These are phyloP conservation scores for Ophiosphaerella narmari DNA, from an alignment of 2,329 filamentous ascomycete genomes.

Conservation along the genomic window DNA sequence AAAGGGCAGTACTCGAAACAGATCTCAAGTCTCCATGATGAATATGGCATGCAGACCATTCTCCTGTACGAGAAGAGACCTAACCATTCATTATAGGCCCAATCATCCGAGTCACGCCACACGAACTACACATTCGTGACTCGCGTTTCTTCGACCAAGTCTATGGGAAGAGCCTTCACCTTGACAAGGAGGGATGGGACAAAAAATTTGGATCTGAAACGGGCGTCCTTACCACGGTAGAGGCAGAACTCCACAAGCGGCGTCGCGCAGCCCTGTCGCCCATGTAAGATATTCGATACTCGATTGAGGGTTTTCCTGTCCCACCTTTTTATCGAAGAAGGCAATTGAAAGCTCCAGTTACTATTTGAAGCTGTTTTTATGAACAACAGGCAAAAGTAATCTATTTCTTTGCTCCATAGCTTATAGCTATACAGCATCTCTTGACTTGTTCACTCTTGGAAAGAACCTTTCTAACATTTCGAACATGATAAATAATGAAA, in stretches of 20 bases:
- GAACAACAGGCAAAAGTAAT: too few relatives aligned
- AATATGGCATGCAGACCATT: conserved; percentile 28
- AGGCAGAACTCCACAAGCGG: conserved; percentile 35
- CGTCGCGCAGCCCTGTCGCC: conserved; percentile 38
- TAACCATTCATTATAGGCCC: conserved; percentile 33
- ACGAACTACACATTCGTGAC: conserved; percentile 51
- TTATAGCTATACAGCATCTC: too few relatives aligned
- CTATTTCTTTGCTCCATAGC: too few relatives aligned
- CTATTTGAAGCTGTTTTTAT: too few relatives aligned
- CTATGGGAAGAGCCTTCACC: conserved; percentile 36
- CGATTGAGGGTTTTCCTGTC: background rate
- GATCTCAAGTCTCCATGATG: conserved; percentile 38
- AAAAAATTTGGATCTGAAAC: conserved; percentile 36
- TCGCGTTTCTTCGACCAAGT: conserved; percentile 45
- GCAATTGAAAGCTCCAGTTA: too few relatives aligned
- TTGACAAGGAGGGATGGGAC: conserved; percentile 44
- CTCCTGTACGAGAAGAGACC: background rate
- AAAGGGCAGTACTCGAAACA: conserved; percentile 39
- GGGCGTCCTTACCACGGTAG: conserved; percentile 34
- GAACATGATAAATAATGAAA: too few relatives aligned
- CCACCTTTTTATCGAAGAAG: too few relatives aligned
- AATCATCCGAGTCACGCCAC: conserved; percentile 49
- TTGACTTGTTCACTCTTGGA: too few relatives aligned
- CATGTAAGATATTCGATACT: conserved; percentile 23
- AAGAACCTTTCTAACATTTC: too few relatives aligned